Evolutionary conservation across 345 rosid genomes (phyloP), one percentile per base, ranked within the genome.

Genomic region (Euphorbia pulcherrima): DNA sequence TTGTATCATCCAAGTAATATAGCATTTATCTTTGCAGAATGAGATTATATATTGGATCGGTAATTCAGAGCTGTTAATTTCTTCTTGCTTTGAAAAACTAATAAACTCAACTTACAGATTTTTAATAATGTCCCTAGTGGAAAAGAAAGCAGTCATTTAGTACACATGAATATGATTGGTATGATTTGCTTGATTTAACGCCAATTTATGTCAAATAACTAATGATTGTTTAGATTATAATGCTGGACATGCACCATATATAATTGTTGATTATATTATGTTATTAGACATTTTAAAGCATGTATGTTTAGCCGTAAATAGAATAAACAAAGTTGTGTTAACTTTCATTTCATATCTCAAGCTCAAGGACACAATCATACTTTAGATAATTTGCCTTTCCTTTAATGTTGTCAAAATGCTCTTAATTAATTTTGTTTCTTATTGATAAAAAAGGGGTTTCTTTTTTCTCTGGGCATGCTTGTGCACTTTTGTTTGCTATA

Each of bases 311-410:
- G 59, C 65, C 50, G 8, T 63, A 46, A 64, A 69, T 35, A 47
- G 69, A 62, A 74, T 74, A 68, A 74, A 35, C 64, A 74, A 18
- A 16, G n/a, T 24, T 50, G 35, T 60, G 18, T 73, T 35, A 61
- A n/a, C 67, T 74, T 33, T 68, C 59, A 68, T 30, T 67, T 74
- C 72, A 41, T 62, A 72, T 62, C 77, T 30, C 44, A 39, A 44
- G 27, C 77, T 30, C 44, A 39, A 44, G 27, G 68, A 47, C 40
- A 13, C 27, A 52, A 24, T 56, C 40, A 65, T 48, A 29, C 8
- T 51, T n/a, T 44, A 54, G 16, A 52, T 44, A 54, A 65, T 11
- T 66, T 30, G n/a, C 14, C 70, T 65, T 57, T 65, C 23, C 39
- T 51, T 20, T 73, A 55, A 52, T 60, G 54, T 67, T 51, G 63